phyloP scores from a whole-genome alignment of 306 rosid species.

The Medicago arabica region DNA sequence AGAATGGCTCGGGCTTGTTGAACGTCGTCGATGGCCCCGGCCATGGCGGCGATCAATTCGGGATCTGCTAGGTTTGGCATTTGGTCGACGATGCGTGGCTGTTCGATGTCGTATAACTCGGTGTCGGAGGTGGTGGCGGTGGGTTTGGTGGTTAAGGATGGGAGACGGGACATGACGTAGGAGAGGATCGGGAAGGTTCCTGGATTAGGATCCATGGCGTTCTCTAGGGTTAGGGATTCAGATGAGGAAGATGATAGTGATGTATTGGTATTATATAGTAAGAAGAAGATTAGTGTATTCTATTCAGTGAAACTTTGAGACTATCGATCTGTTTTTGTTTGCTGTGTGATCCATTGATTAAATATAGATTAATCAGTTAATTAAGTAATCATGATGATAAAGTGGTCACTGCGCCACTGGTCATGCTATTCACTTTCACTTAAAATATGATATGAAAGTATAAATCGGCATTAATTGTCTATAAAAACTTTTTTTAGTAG shows the following conservation, averaged over 20 bases:
- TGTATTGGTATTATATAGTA: neutral
- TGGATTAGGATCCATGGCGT: slow-evolving; percentile 83
- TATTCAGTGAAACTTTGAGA: neutral
- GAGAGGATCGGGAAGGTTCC: slow-evolving; percentile 81
- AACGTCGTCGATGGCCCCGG: slow-evolving; percentile 70
- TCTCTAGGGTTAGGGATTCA: neutral
- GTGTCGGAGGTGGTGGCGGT: neutral
- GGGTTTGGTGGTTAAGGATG: slow-evolving; percentile 46
- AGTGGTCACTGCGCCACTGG: too few relatives aligned
- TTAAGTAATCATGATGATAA: too few relatives aligned
- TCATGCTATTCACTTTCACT: too few relatives aligned
- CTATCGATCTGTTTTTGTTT: neutral
- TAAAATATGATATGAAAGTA: too few relatives aligned
- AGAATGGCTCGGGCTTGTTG: slow-evolving; percentile 77
- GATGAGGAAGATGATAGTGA: neutral
- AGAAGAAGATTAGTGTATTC: neutral
- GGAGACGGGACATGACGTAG: slow-evolving; percentile 78
- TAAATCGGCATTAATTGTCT: too few relatives aligned
- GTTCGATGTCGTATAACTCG: slow-evolving; percentile 47
- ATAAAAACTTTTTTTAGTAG: too few relatives aligned
- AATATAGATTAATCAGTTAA: too few relatives aligned
- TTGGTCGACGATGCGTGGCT: slow-evolving; percentile 52
- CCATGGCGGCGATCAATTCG: slow-evolving; percentile 68
- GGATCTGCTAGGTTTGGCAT: slow-evolving; percentile 78
- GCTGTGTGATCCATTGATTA: too few relatives aligned